Percentiles rank a stretch among this genome's conserved stretches.
phyloP scores from a whole-genome alignment of 331 rosid species.

The Dryas integrifolia region DNA sequence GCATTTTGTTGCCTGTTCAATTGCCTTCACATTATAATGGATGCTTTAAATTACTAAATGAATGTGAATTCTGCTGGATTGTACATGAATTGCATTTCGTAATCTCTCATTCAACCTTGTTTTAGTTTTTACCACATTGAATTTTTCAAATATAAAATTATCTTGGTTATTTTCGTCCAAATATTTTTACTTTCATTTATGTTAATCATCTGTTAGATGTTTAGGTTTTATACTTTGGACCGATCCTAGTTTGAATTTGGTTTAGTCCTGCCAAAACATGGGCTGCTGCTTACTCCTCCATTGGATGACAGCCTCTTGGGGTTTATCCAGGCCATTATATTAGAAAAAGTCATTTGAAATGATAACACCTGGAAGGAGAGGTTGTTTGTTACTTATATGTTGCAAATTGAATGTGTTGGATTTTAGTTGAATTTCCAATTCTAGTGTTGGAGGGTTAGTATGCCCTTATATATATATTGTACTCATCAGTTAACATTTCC shows the following conservation, averaged over 20 bases:
- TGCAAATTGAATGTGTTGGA: not conserved
- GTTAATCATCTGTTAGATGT: not conserved
- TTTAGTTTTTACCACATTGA: slow-evolving; percentile 1
- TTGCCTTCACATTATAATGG: not conserved
- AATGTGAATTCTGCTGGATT: not conserved
- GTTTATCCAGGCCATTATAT: not conserved
- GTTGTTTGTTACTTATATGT: not conserved
- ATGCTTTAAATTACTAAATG: not conserved
- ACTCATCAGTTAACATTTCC: too few species aligned
- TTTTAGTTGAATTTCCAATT: too few species aligned
- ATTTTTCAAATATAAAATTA: not conserved
- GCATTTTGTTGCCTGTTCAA: not conserved
- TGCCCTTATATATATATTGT: too few species aligned
- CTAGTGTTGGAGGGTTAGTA: too few species aligned
- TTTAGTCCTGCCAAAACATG: not conserved
- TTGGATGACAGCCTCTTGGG: not conserved
- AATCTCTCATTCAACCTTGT: not conserved
- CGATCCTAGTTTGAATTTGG: not conserved
- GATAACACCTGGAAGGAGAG: not conserved
- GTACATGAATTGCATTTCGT: not conserved
- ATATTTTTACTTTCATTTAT: not conserved
- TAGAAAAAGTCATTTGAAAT: not conserved
- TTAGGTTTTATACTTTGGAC: not conserved
- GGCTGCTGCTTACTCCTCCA: not conserved
- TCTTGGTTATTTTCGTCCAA: not conserved